These are phyloP conservation scores for Thalia dealbata DNA, from an alignment of 176 grass and related monocot species.

Conservation along the genomic window DNA sequence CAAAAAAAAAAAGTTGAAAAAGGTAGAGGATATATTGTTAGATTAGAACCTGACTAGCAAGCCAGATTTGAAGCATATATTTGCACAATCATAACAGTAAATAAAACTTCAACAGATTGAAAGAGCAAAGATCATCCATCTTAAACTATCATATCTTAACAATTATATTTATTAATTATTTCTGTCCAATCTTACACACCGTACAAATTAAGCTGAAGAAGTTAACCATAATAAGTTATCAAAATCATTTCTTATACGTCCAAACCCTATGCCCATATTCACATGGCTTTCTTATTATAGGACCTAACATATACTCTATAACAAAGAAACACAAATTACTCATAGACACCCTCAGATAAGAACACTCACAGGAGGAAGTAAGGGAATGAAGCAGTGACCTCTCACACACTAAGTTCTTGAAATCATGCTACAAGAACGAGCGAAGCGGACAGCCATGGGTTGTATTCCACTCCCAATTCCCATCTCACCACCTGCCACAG, in stretches of 20 bases:
- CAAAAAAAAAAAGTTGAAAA: too few species aligned
- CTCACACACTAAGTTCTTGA: constrained; percentile 50
- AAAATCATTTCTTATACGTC: not conserved
- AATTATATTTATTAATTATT: not conserved
- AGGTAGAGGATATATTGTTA: too few species aligned
- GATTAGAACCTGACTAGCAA: too few species aligned
- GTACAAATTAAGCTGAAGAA: not conserved
- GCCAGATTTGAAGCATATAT: too few species aligned
- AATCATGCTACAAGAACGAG: constrained; percentile 76
- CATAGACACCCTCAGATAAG: constrained; percentile 19
- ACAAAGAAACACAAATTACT: constrained; percentile 28
- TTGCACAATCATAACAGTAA: too few species aligned
- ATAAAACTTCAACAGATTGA: not conserved
- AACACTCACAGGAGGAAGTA: constrained; percentile 17
- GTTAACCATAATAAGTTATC: not conserved
- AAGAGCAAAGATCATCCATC: not conserved
- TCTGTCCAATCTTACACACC: not conserved
- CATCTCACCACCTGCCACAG: constrained; percentile 24
- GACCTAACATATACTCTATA: constrained; percentile 16
- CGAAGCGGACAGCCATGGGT: constrained; percentile 28
- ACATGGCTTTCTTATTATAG: constrained; percentile 46
- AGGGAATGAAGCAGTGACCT: constrained; percentile 17
- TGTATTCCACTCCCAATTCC: constrained; percentile 27
- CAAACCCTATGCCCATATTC: constrained; percentile 58
- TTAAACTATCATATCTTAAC: not conserved